Evolutionary conservation across 2,329 filamentous ascomycete genomes (phyloP), one percentile per base, ranked within the genome.

Genomic region (Dothidotthia symphoricarpi): DNA sequence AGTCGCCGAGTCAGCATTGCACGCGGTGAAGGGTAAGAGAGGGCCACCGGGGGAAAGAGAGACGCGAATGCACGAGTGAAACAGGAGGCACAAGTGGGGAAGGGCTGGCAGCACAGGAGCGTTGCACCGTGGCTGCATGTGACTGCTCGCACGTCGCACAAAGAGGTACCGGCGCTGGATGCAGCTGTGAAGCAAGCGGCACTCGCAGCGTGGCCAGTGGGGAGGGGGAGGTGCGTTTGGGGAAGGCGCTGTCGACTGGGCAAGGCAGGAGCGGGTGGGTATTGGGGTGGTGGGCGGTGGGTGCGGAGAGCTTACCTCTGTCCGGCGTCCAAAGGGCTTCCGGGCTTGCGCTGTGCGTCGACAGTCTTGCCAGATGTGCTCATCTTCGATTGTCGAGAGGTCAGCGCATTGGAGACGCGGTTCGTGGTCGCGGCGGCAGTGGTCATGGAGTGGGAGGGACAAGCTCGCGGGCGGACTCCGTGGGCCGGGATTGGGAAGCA

Each of bases 291-390:
- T 19, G 19, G 29, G 26, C 28, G 27, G 28, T 14, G 24, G 30
- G 16, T 29, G 15, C 28, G 16, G 37, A 17, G 29, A 43, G 49
- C 75, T 66, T 72, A 80, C 77, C 74, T 76, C 61, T 75, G 72
- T 53, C 64, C 69, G 47, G 66, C 71, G 57, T 80, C 76, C 30
- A 74, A 68, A 45, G 77, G 76, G 60, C 75, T 79, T 41, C 68
- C 73, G 50, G 74, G 76, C 64, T 77, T 77, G 63, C 77, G 75
- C 60, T 69, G 67, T 45, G 66, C 68, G 61, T 79, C 75, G 43
- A 73, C 66, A 43, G 66, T 68, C 64, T 77, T 80, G 44, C 67
- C 69, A 50, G 64, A 67, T 44, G 70, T 63, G 59, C 60, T 73
- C 55, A 73, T 70, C 60, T 77, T 76, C 59, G 76, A 61, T 44